These are phyloP conservation scores for Cladosporium sp. DNA, from an alignment of 2,329 filamentous ascomycete species.

Conservation along the genomic window DNA sequence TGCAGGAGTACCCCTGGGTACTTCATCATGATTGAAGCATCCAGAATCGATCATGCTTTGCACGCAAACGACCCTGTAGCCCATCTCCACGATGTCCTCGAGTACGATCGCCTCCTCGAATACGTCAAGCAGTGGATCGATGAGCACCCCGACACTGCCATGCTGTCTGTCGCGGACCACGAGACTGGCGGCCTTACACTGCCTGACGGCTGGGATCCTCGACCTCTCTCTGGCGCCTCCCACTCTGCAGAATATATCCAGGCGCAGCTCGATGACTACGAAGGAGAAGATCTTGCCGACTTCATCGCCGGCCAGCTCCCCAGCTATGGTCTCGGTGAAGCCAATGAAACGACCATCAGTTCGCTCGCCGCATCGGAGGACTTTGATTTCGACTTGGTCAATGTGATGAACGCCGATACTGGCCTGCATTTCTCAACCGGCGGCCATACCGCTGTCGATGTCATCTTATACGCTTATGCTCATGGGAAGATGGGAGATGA, in stretches of 20 bases:
- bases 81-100: conserved; percentile 41
- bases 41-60: conserved; percentile 40
- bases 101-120: conserved; percentile 43
- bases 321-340: conserved; percentile 33
- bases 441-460: conserved; percentile 41
- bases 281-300: conserved; percentile 31
- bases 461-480: conserved; percentile 41
- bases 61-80: conserved; percentile 32
- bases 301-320: conserved; percentile 30
- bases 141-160: conserved; percentile 40
- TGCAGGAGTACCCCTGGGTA: conserved; percentile 38
- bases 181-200: conserved; percentile 44
- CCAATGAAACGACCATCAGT: conserved; percentile 34
- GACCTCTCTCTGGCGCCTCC: conserved; percentile 33
- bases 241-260: conserved; percentile 39
- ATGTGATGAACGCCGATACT: conserved; percentile 35
- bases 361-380: conserved; percentile 24
- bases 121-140: conserved; percentile 44
- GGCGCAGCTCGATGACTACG: conserved; percentile 35
- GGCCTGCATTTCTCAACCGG: conserved; percentile 40
- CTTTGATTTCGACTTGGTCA: conserved; percentile 33
- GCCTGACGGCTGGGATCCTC: conserved; percentile 39
- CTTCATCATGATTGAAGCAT: conserved; percentile 45
- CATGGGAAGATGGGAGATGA: conserved; percentile 25
- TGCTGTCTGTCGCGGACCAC: conserved; percentile 45